Percentiles rank a stretch among this genome's conserved stretches.
phyloP scores from a whole-genome alignment of 83 land plant species.

The Picea abies region DNA sequence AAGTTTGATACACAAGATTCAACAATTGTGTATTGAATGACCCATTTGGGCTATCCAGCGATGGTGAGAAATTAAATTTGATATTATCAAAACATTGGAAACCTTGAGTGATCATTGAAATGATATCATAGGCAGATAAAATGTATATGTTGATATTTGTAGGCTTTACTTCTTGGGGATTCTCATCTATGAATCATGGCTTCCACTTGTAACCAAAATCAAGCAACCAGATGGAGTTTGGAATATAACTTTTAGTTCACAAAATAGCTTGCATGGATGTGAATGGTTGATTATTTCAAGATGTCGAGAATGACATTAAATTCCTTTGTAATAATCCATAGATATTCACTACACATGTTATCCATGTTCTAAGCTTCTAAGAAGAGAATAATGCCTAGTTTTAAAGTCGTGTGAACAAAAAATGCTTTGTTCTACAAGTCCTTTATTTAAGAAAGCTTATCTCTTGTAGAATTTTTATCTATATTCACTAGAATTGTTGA shows the following conservation, averaged over 20 bases:
- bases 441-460: slow-evolving; percentile 31
- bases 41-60: too few species aligned
- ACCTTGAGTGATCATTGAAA: too few species aligned
- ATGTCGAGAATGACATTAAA: neutral
- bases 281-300: neutral
- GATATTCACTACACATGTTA: slow-evolving; percentile 19
- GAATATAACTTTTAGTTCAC: neutral
- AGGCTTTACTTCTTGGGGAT: too few species aligned
- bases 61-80: too few species aligned
- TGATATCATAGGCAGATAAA: too few species aligned
- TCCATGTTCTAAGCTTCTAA: neutral
- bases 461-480: slow-evolving; percentile 24
- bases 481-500: slow-evolving; percentile 37
- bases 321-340: slow-evolving; percentile 25
- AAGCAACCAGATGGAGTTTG: neutral
- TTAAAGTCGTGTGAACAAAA: slow-evolving; percentile 48
- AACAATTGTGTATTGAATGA: too few species aligned
- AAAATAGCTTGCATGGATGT: slow-evolving; percentile 17
- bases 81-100: too few species aligned
- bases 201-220: neutral
- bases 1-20: too few species aligned
- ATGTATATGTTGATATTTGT: too few species aligned
- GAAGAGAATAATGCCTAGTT: slow-evolving; percentile 35
- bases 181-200: too few species aligned
- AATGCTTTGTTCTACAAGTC: slow-evolving; percentile 3